Percentiles rank a stretch among this genome's conserved stretches.
Conservation (phyloP, 768 basidiomycete genomes). For the Pisolithus albus region DNA sequence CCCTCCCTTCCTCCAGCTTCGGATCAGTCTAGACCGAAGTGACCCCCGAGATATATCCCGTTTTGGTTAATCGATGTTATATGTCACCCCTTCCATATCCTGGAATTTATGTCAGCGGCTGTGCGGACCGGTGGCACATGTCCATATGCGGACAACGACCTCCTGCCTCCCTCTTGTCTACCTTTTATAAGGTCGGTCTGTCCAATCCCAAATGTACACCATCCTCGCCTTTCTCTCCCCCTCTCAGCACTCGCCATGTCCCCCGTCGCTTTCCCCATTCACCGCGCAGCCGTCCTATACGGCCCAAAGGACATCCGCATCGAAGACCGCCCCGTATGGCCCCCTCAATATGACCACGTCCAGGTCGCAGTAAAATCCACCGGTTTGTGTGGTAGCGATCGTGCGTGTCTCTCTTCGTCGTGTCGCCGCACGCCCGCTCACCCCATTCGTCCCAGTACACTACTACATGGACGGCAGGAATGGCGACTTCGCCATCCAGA, state of each 20-base stretch:
- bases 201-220: conserved; percentile 18
- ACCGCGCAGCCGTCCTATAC: conserved; percentile 74
- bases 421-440: conserved; percentile 4
- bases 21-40: conserved; percentile 1
- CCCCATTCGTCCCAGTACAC: conserved; percentile 51
- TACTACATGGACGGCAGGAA: conserved; percentile 88
- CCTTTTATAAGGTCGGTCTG: conserved; percentile 23
- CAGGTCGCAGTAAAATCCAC: conserved; percentile 79
- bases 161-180: background rate
- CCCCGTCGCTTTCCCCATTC: conserved; percentile 44
- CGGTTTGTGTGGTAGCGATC: conserved; percentile 85
- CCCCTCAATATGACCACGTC: conserved; percentile 64
- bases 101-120: conserved; percentile 24
- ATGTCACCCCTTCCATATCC: conserved; percentile 10
- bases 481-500: conserved; percentile 82
- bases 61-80: background rate
- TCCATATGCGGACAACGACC: conserved; percentile 16
- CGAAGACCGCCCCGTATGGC: conserved; percentile 66
- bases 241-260: conserved; percentile 29
- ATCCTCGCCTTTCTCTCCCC: conserved; percentile 12
- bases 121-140: conserved; percentile 27
- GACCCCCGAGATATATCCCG: conserved; percentile 1
- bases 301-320: conserved; percentile 77
- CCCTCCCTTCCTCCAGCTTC: background rate
- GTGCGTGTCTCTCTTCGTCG: conserved; percentile 34